phyloP scores from a whole-genome alignment of 768 basidiomycete species.

The Suillus ampliporus region DNA sequence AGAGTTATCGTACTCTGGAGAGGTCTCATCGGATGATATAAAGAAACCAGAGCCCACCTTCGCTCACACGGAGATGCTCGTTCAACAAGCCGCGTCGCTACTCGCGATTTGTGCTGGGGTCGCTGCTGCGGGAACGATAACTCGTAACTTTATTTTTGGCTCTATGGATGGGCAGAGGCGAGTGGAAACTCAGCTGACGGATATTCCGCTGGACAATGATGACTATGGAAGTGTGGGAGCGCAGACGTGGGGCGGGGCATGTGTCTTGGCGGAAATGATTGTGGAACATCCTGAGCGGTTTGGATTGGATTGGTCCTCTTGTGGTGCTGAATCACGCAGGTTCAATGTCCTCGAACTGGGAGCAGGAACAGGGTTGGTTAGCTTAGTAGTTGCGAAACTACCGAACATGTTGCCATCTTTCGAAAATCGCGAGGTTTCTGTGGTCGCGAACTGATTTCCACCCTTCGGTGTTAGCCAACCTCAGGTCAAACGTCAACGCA shows the following conservation, averaged over 20 bases:
- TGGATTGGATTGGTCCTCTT: conserved; percentile 36
- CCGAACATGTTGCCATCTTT: conserved; percentile 18
- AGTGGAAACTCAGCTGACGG: conserved; percentile 56
- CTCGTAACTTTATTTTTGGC: conserved; percentile 57
- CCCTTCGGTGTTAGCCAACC: conserved; percentile 52
- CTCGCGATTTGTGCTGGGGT: conserved; percentile 70
- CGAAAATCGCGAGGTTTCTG: conserved; percentile 17
- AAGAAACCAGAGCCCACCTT: background rate
- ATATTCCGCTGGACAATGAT: conserved; percentile 71
- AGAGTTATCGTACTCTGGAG: background rate
- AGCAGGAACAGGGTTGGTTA: conserved; percentile 62
- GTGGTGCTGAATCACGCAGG: background rate
- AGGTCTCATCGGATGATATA: background rate
- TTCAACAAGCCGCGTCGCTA: conserved; percentile 62
- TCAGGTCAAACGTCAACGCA: conserved; percentile 46
- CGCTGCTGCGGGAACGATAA: conserved; percentile 62
- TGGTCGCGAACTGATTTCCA: conserved; percentile 58
- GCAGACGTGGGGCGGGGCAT: conserved; percentile 90
- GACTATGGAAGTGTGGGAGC: conserved; percentile 78
- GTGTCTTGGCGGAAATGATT: conserved; percentile 78
- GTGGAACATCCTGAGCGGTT: conserved; percentile 60
- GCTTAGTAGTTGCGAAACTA: conserved; percentile 45
- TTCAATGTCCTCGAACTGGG: conserved; percentile 59
- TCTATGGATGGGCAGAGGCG: conserved; percentile 15
- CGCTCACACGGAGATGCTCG: conserved; percentile 40